Percentiles rank a stretch among this genome's conserved stretches.
These are phyloP conservation scores for Drechmeria coniospora DNA, from an alignment of 2,329 filamentous ascomycete species.

Conservation along the genomic window DNA sequence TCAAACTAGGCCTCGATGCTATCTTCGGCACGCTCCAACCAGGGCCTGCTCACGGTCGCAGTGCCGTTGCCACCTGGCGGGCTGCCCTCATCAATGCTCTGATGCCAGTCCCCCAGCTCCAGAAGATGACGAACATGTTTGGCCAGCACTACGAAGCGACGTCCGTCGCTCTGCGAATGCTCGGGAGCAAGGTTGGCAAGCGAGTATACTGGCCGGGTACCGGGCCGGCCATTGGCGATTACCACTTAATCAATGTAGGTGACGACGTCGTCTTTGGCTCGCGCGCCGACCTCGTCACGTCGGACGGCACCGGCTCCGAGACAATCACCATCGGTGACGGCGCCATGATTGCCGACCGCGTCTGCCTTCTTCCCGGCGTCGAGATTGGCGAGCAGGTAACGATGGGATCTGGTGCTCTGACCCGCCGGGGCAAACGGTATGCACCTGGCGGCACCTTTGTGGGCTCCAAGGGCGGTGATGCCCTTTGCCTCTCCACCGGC, in stretches of 20 bases:
- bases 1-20: slow-evolving; percentile 25
- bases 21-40: slow-evolving; percentile 22
- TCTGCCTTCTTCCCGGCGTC: slow-evolving; percentile 34
- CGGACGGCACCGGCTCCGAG: slow-evolving; percentile 33
- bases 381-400: slow-evolving; percentile 30
- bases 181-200: slow-evolving; percentile 36
- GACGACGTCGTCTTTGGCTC: slow-evolving; percentile 46
- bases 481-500: slow-evolving; percentile 25
- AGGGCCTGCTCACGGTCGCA: slow-evolving; percentile 12
- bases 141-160: slow-evolving; percentile 40
- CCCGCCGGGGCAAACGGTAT: slow-evolving; percentile 28
- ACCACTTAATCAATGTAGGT: slow-evolving; percentile 38
- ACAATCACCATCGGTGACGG: slow-evolving; percentile 28
- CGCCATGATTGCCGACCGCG: slow-evolving; percentile 42
- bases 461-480: slow-evolving; percentile 34
- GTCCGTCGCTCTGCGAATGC: slow-evolving; percentile 30
- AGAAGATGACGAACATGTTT: slow-evolving; percentile 32
- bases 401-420: slow-evolving; percentile 38
- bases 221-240: slow-evolving; percentile 36
- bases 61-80: slow-evolving; percentile 26
- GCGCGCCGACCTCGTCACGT: slow-evolving; percentile 35
- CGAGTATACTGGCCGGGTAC: slow-evolving; percentile 43
- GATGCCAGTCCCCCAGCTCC: slow-evolving; percentile 26
- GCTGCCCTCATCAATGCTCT: slow-evolving; percentile 27
- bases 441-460: slow-evolving; percentile 30